These are phyloP conservation scores for Termitomyces sp. DNA, from an alignment of 768 basidiomycete species.

Conservation along the genomic window DNA sequence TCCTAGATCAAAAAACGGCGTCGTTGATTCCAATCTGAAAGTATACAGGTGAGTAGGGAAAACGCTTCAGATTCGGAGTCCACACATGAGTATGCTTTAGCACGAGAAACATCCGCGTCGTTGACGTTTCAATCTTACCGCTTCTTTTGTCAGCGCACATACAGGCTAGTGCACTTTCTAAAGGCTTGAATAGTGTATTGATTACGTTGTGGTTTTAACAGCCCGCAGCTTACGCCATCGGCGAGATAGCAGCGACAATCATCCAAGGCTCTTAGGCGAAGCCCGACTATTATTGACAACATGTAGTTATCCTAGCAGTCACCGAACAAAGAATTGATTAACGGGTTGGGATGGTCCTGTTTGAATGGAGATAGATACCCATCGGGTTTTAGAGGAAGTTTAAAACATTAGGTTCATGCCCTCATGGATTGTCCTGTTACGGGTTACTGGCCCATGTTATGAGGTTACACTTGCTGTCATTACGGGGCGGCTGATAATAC, in stretches of 20 bases:
- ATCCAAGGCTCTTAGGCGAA: neutral
- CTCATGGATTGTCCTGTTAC: neutral
- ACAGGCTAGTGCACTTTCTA: constrained; percentile 15
- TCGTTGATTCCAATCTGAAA: constrained; percentile 19
- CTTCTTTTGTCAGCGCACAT: constrained; percentile 35
- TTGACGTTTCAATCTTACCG: constrained; percentile 40
- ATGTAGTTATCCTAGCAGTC: neutral
- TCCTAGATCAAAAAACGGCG: constrained; percentile 23
- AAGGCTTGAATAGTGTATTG: neutral
- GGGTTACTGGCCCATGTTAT: constrained; percentile 2
- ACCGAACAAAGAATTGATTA: neutral
- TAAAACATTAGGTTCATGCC: neutral
- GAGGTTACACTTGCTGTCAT: neutral
- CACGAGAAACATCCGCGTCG: constrained; percentile 43
- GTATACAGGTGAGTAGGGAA: constrained; percentile 19
- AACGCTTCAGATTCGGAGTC: neutral
- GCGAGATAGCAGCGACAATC: constrained; percentile 3
- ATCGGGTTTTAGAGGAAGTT: neutral
- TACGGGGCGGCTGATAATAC: neutral
- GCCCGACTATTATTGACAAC: neutral
- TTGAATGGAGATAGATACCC: neutral
- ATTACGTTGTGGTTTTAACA: neutral
- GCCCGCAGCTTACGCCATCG: neutral
- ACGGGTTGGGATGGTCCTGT: neutral
- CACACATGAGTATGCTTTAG: constrained; percentile 14